Evolutionary conservation across 2,329 filamentous ascomycete genomes (phyloP).

Genomic region (Penicillium sp.): DNA sequence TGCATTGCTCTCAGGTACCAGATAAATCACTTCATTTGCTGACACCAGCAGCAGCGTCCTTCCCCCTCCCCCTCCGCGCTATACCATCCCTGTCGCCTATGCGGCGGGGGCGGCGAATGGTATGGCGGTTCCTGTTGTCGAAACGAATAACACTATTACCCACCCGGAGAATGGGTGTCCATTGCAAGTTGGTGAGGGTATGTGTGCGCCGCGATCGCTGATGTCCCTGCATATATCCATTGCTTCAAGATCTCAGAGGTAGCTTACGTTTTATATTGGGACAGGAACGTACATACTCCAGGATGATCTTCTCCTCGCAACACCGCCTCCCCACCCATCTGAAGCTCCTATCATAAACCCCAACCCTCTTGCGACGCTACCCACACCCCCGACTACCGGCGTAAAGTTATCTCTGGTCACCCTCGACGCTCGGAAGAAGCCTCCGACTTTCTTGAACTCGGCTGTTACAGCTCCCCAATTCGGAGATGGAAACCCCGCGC

Average conservation of each 20-base stretch:
- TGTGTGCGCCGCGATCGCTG: conserved; percentile 8
- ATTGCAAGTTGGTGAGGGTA: conserved; percentile 87
- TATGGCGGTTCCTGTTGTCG: conserved; percentile 65
- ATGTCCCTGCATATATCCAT: neutral
- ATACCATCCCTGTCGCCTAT: conserved; percentile 64
- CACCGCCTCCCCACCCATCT: conserved; percentile 87
- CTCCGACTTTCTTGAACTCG: conserved; percentile 32
- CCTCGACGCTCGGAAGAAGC: conserved; percentile 53
- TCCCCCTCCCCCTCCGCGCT: conserved; percentile 73
- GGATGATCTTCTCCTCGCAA: conserved; percentile 85
- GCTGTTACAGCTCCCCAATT: conserved; percentile 56
- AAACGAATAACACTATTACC: conserved; percentile 83
- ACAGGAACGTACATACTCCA: conserved; percentile 79
- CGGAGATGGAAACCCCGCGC: conserved; percentile 72
- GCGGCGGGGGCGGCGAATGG: conserved; percentile 63
- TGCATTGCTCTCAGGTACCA: neutral
- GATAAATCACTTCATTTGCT: conserved; percentile 8
- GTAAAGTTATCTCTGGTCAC: conserved; percentile 73
- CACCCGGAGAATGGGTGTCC: conserved; percentile 78
- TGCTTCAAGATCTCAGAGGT: neutral
- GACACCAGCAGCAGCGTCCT: conserved; percentile 55
- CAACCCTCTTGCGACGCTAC: conserved; percentile 79
- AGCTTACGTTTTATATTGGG: conserved; percentile 19
- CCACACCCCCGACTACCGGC: conserved; percentile 72
- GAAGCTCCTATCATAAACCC: conserved; percentile 79